Evolutionary conservation across 306 rosid genomes (phyloP).

Genomic region (Cajanus cajan): DNA sequence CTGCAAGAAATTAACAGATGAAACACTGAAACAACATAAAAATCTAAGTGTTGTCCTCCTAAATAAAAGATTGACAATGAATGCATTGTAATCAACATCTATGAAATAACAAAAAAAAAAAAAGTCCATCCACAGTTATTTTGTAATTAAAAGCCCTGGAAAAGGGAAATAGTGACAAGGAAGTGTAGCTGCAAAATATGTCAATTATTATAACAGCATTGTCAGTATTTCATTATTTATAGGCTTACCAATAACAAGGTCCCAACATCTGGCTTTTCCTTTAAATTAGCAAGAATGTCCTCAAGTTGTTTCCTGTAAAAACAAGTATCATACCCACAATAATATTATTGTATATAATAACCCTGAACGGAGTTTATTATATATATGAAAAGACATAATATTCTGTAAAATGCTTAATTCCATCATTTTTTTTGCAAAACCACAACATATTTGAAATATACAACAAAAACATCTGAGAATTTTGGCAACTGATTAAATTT

Average conservation of each 20-base stretch:
- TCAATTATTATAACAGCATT: conserved; percentile 12
- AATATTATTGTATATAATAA: background rate
- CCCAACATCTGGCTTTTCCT: conserved; percentile 97
- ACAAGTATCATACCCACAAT: conserved; percentile 34
- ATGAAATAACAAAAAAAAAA: background rate
- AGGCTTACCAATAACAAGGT: conserved; percentile 76
- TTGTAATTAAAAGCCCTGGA: background rate
- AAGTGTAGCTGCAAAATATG: background rate
- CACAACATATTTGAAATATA: background rate
- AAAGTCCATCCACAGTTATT: background rate
- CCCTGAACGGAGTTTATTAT: conserved; percentile 3
- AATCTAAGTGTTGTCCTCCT: conserved; percentile 3
- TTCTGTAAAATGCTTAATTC: conserved; percentile 24
- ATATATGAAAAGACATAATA: background rate
- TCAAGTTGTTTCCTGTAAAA: conserved; percentile 92
- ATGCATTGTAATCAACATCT: background rate
- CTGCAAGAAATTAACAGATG: conserved; percentile 49
- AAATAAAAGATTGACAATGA: conserved; percentile 6
- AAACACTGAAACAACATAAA: conserved; percentile 29
- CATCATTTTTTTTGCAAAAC: background rate
- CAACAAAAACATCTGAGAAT: conserved; percentile 9
- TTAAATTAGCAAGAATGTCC: conserved; percentile 79
- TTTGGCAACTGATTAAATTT: conserved; percentile 2
- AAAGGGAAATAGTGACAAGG: background rate
- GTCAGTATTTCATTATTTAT: conserved; percentile 5